Evolutionary conservation across 2,329 filamentous ascomycete genomes (phyloP).

Genomic region (Penicillium sp.): DNA sequence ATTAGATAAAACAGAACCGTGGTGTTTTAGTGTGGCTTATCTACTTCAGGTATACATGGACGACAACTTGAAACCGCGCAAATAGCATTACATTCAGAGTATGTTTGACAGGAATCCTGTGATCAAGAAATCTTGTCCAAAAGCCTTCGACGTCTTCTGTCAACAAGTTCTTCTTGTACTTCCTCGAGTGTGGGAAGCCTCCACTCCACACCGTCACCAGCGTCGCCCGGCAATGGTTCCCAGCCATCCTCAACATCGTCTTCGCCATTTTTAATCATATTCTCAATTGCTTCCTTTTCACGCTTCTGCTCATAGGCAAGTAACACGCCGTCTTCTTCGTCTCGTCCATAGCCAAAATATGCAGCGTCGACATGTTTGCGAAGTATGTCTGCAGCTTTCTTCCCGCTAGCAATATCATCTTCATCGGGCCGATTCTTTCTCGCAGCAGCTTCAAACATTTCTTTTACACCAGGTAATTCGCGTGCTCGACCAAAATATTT

Average conservation of each 20-base stretch:
- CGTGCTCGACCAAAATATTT: conserved; percentile 87
- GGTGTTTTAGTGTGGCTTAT: neutral
- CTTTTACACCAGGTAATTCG: conserved; percentile 91
- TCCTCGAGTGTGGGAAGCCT: conserved; percentile 80
- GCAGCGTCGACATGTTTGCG: conserved; percentile 77
- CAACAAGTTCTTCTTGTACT: conserved; percentile 90
- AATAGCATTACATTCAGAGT: neutral
- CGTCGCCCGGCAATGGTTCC: conserved; percentile 83
- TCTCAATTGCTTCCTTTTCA: conserved; percentile 74
- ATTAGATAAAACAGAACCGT: neutral
- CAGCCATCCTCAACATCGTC: conserved; percentile 64
- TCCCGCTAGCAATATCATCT: conserved; percentile 60
- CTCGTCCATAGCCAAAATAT: conserved; percentile 92
- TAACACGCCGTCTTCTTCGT: conserved; percentile 82
- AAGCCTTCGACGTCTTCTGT: conserved; percentile 75
- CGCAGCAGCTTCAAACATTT: conserved; percentile 80
- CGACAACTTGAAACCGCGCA: neutral
- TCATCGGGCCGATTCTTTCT: conserved; percentile 61
- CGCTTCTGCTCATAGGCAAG: conserved; percentile 76
- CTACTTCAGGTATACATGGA: neutral
- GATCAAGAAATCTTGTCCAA: conserved; percentile 68
- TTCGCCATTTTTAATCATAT: conserved; percentile 58
- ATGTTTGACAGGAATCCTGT: neutral
- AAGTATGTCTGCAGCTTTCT: conserved; percentile 38
- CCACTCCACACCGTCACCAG: conserved; percentile 78